Conservation (phyloP, 306 rosid species). For the Alnus rubra region DNA sequence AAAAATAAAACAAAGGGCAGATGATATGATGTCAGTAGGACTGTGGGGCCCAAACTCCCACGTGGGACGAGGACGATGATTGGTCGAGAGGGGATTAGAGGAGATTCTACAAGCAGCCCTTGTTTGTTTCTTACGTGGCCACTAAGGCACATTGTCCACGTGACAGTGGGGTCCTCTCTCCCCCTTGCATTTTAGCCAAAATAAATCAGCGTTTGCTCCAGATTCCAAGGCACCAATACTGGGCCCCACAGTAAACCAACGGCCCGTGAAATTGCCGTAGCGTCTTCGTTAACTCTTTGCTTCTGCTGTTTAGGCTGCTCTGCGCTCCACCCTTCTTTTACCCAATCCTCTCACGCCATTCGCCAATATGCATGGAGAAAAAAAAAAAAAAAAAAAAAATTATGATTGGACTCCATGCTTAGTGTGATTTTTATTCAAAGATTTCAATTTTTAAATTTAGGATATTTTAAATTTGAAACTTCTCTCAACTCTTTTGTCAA, state of each 20-base stretch:
- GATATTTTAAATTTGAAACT: no score
- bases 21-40: constrained; percentile 20
- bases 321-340: no score
- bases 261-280: constrained; percentile 4
- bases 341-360: background rate
- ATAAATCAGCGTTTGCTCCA: background rate
- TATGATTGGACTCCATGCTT: no score
- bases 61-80: constrained; percentile 72
- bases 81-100: constrained; percentile 83
- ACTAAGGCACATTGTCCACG: constrained; percentile 39
- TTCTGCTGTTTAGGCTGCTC: no score
- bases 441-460: no score
- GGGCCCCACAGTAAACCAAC: background rate
- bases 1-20: constrained; percentile 6
- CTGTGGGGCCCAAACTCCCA: constrained; percentile 56
- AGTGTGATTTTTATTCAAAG: no score
- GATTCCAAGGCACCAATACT: background rate
- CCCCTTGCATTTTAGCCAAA: background rate
- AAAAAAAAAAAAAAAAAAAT: no score
- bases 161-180: constrained; percentile 54
- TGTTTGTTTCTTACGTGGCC: constrained; percentile 54
- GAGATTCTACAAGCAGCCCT: constrained; percentile 50
- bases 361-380: background rate
- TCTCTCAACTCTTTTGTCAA: no score
- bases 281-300: background rate